A percentile compares a stretch with the other conserved stretches of the same genome.
phyloP scores from a whole-genome alignment of 1,284 basidiomycete genomes.

The Phylloporus gajari region DNA sequence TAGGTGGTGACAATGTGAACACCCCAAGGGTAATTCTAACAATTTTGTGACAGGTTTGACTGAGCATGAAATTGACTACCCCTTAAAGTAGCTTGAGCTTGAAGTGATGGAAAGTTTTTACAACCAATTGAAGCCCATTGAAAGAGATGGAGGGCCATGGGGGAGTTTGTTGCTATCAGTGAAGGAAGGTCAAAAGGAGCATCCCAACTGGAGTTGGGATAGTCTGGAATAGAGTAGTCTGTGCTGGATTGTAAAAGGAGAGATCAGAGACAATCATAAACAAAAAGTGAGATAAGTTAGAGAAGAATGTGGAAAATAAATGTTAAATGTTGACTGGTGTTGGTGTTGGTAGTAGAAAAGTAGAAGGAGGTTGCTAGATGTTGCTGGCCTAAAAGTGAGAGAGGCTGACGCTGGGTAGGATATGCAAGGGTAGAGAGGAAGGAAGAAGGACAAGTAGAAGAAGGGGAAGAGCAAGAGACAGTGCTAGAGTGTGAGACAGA shows the following conservation, averaged over 20 bases:
- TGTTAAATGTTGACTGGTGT: constrained; percentile 5
- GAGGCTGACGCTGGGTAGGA: not conserved
- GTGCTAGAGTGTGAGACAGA: constrained; percentile 1
- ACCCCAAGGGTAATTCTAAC: constrained; percentile 23
- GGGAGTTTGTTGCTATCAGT: constrained; percentile 9
- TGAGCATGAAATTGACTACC: not conserved
- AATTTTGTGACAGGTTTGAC: constrained; percentile 14
- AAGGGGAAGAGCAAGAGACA: not conserved
- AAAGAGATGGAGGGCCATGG: constrained; percentile 1
- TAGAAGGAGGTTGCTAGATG: constrained; percentile 10
- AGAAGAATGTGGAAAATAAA: too few species aligned
- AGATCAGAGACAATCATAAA: constrained; percentile 40
- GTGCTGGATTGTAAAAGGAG: constrained; percentile 44
- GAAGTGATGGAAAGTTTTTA: not conserved
- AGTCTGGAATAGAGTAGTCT: constrained; percentile 28
- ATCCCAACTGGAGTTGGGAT: constrained; percentile 33
- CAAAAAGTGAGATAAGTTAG: too few species aligned
- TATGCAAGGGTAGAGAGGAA: constrained; percentile 6
- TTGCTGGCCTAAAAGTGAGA: constrained; percentile 8
- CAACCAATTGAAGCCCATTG: not conserved
- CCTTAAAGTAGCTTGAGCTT: too few species aligned
- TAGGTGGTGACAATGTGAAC: constrained; percentile 1
- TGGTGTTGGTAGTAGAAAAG: not conserved
- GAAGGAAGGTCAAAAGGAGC: constrained; percentile 27
- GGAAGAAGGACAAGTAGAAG: constrained; percentile 10